A percentile compares a stretch with the other conserved stretches of the same genome.
Conservation (phyloP, 1,284 basidiomycete species). For the Microbotryum scabiosae region DNA sequence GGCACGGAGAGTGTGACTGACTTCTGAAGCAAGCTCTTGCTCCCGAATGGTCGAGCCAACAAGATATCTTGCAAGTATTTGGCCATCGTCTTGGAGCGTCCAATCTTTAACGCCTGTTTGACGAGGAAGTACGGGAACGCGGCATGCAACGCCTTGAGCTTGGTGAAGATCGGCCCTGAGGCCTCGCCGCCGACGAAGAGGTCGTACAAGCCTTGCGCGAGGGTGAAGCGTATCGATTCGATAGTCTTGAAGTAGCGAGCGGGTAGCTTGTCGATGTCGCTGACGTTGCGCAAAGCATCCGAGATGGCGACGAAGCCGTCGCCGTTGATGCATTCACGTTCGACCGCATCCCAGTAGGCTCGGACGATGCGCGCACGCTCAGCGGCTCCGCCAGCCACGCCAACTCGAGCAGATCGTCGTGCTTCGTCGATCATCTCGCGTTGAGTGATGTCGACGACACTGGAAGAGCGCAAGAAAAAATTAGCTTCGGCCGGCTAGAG, state of each 20-base stretch:
- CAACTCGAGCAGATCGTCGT: conserved; percentile 20
- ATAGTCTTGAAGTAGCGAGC: conserved; percentile 26
- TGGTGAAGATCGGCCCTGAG: conserved; percentile 25
- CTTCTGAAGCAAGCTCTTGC: conserved; percentile 31
- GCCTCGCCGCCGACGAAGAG: conserved; percentile 20
- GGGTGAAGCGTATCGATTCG: conserved; percentile 21
- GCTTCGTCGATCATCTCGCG: conserved; percentile 31
- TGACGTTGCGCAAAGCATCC: conserved; percentile 17
- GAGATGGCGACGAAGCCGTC: conserved; percentile 29
- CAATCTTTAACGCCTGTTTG: conserved; percentile 27
- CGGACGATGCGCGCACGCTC: conserved; percentile 20
- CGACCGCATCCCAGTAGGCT: conserved; percentile 21
- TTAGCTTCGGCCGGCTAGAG: not conserved
- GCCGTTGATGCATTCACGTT: conserved; percentile 28
- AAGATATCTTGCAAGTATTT: conserved; percentile 30
- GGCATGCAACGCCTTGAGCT: conserved; percentile 26
- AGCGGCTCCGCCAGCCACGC: conserved; percentile 23
- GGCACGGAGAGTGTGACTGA: conserved; percentile 9
- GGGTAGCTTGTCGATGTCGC: conserved; percentile 25
- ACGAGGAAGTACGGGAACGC: conserved; percentile 32
- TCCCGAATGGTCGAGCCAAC: conserved; percentile 26
- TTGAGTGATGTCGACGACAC: conserved; percentile 28
- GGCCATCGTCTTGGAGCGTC: conserved; percentile 27
- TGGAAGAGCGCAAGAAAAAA: not conserved
- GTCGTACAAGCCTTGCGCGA: conserved; percentile 28